Percentiles rank a stretch among this genome's conserved stretches.
Conservation (phyloP, 2,329 filamentous ascomycete genomes). For the Trichophyton rubrum region DNA sequence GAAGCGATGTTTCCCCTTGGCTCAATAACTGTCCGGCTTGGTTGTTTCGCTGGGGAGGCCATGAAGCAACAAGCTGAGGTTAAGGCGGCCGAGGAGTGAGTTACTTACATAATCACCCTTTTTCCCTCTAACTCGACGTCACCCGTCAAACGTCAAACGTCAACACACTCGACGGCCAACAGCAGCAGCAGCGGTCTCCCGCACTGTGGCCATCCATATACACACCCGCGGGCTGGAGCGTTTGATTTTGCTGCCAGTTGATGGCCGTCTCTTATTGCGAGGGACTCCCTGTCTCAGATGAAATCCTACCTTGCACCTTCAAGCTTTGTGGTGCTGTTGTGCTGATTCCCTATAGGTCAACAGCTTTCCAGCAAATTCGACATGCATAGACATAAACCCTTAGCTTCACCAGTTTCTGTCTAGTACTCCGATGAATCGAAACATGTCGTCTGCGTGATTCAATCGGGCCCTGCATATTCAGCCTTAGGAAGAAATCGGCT, state of each 20-base stretch:
- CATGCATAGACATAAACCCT: neutral
- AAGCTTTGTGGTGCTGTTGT: neutral
- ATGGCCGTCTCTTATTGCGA: neutral
- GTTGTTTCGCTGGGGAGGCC: neutral
- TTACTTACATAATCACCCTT: neutral
- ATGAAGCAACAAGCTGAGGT: neutral
- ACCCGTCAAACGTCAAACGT: too few species aligned
- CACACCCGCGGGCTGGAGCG: too few species aligned
- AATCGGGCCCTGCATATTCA: too few species aligned
- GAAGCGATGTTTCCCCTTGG: neutral
- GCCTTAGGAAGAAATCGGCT: too few species aligned
- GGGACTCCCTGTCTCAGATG: neutral
- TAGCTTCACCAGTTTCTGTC: too few species aligned
- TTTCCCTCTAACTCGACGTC: neutral
- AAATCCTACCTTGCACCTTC: neutral
- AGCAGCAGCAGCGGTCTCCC: neutral
- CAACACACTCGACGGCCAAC: too few species aligned
- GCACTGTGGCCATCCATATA: too few species aligned
- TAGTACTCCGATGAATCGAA: too few species aligned
- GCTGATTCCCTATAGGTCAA: neutral
- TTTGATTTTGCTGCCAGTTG: neutral
- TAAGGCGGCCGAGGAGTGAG: neutral
- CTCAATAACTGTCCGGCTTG: neutral
- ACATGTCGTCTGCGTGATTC: too few species aligned
- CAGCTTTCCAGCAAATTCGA: neutral